Conservation (phyloP, 495 filamentous ascomycete genomes). For the Letharia columbiana region DNA sequence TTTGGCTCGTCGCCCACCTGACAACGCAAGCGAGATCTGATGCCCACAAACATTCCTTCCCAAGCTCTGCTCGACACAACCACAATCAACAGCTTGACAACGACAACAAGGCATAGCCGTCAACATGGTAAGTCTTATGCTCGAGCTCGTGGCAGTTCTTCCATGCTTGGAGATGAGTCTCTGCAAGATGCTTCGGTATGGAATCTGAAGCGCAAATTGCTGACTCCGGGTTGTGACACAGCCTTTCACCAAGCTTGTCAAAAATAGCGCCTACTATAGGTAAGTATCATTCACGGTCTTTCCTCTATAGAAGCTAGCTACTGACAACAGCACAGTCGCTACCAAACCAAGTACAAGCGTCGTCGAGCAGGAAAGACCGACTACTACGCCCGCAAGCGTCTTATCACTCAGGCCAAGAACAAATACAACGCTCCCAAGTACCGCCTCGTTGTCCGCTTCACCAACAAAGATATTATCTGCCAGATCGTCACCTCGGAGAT, state of each 20-base stretch:
- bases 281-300: slow-evolving; percentile 39
- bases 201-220: slow-evolving; percentile 97
- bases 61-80: not conserved
- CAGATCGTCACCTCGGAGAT: slow-evolving; percentile 98
- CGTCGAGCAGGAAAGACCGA: slow-evolving; percentile 96
- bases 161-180: slow-evolving; percentile 47
- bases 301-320: not conserved
- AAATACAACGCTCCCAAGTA: slow-evolving; percentile 99
- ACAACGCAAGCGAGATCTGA: slow-evolving; percentile 2
- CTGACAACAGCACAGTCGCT: slow-evolving; percentile 56
- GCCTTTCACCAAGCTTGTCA: slow-evolving; percentile 91
- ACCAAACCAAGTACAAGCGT: slow-evolving; percentile 99
- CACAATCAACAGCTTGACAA: slow-evolving; percentile 5
- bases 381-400: slow-evolving; percentile 98
- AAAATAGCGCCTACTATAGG: slow-evolving; percentile 97
- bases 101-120: slow-evolving; percentile 7
- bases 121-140: slow-evolving; percentile 19
- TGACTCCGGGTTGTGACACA: slow-evolving; percentile 70
- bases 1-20: slow-evolving; percentile 5
- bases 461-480: slow-evolving; percentile 97
- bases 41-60: slow-evolving; percentile 9
- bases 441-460: slow-evolving; percentile 99
- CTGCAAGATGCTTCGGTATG: slow-evolving; percentile 94
- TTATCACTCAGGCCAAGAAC: slow-evolving; percentile 99
- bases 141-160: not conserved